Conservation (phyloP, 106 monocot species). For the Acorus gramineus region DNA sequence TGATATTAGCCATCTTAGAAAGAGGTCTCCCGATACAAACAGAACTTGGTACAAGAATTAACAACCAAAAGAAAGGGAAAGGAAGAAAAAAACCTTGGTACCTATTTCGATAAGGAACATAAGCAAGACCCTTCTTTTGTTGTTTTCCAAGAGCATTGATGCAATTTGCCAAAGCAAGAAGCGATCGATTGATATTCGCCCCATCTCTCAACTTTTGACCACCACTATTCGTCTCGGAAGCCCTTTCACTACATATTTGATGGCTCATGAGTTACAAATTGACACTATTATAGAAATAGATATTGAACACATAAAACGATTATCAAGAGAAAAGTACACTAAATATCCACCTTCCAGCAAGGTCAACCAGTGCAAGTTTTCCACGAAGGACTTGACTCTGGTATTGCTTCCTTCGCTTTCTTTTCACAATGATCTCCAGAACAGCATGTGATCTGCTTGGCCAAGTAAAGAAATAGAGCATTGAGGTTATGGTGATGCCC, state of each 20-base stretch:
- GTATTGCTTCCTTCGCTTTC: conserved; percentile 60
- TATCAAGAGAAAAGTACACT: not conserved
- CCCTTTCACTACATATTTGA: conserved; percentile 66
- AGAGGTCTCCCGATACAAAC: too few species aligned
- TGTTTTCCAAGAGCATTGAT: conserved; percentile 97
- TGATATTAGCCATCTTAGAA: not conserved
- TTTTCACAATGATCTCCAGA: conserved; percentile 85
- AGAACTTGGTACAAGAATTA: not conserved
- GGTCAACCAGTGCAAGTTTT: conserved; percentile 97
- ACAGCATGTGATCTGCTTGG: conserved; percentile 87
- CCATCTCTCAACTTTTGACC: conserved; percentile 98
- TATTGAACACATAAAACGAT: not conserved
- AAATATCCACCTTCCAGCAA: conserved; percentile 75
- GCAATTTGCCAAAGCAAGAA: conserved; percentile 97
- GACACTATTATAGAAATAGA: not conserved
- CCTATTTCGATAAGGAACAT: conserved; percentile 99
- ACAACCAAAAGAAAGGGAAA: not conserved
- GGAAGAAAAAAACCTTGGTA: conserved; percentile 9
- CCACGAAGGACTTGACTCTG: conserved; percentile 73
- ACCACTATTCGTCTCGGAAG: conserved; percentile 78
- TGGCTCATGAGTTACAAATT: not conserved
- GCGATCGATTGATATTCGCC: conserved; percentile 88
- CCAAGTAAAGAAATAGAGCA: not conserved
- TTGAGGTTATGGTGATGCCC: too few species aligned
- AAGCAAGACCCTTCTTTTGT: conserved; percentile 96